Evolutionary conservation across 176 grass and related monocot genomes (phyloP).

Genomic region (Melocanna baccifera): DNA sequence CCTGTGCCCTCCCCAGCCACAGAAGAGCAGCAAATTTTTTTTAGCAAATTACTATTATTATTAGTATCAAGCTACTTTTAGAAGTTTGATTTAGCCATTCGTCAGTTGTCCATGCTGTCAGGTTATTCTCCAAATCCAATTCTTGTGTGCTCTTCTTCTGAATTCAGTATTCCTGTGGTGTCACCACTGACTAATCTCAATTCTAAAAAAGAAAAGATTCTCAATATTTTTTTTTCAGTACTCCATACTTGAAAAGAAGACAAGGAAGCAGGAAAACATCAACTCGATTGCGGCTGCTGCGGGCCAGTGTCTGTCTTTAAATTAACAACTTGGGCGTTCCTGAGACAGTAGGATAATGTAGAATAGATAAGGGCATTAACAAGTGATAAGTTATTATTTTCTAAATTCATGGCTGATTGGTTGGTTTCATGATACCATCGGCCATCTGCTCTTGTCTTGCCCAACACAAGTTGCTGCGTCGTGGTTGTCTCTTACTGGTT

Average conservation of each 20-base stretch:
- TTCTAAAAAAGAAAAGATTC: neutral
- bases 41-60: neutral
- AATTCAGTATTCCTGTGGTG: neutral
- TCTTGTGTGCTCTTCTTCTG: neutral
- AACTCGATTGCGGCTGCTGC: neutral
- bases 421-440: neutral
- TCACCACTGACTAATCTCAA: neutral
- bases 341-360: neutral
- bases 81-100: neutral
- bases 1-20: neutral
- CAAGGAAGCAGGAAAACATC: slow-evolving; percentile 5
- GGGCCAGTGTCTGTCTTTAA: neutral
- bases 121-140: neutral
- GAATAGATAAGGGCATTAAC: slow-evolving; percentile 12
- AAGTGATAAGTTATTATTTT: slow-evolving; percentile 19
- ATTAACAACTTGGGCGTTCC: neutral
- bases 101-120: neutral
- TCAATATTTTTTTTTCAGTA: neutral
- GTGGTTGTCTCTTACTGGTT: slow-evolving; percentile 16
- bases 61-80: neutral
- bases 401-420: slow-evolving; percentile 7
- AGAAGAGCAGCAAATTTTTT: neutral
- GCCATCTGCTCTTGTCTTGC: neutral
- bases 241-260: neutral
- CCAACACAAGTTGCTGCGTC: neutral